Evolutionary conservation across 306 rosid species (phyloP), one percentile per base, ranked within the genome.

Genomic region (Prunus padus): DNA sequence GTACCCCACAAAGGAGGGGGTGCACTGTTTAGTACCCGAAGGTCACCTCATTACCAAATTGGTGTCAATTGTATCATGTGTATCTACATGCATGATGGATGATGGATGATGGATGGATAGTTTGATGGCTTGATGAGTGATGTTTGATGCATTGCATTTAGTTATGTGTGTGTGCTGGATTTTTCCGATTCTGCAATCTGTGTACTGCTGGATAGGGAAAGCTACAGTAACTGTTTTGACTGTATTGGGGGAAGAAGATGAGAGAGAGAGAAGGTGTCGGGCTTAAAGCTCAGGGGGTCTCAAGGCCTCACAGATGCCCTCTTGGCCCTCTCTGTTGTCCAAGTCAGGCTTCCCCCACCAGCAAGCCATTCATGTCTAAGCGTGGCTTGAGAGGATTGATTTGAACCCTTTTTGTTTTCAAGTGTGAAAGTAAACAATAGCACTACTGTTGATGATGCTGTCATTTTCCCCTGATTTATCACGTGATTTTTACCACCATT

Each of bases 201-300:
- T 20, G 51, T 20, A 64, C 69, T 18, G 22, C 7, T n/a, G 51
- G n/a, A 44, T 16, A 49, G 55, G 56, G 49, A 72, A 72, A 72
- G 76, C 76, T 57, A 67, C 67, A 57, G 76, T 42, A 15, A 42
- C 76, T 9, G 67, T 4, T 57, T 72, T 25, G 67, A 72, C 67
- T 30, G 15, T 5, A 59, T 72, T 55, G 66, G 54, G 65, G 19
- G 65, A 7, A 26, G 30, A 16, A 25, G 33, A 37, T 23, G 18
- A 22, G 65, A 60, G 13, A 60, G 37, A 12, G 26, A 25, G 3
- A 1, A 4, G 4, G 28, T 4, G 52, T 4, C 8, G 26, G 76
- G 23, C 42, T 72, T 37, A 37, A 37, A 25, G 16, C 23, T 56
- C 66, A 71, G 66, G 54, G 15, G 42, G 11, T 11, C 25, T 57